Evolutionary conservation across 768 basidiomycete genomes (phyloP).

Genomic region (Termitomyces titanicus): DNA sequence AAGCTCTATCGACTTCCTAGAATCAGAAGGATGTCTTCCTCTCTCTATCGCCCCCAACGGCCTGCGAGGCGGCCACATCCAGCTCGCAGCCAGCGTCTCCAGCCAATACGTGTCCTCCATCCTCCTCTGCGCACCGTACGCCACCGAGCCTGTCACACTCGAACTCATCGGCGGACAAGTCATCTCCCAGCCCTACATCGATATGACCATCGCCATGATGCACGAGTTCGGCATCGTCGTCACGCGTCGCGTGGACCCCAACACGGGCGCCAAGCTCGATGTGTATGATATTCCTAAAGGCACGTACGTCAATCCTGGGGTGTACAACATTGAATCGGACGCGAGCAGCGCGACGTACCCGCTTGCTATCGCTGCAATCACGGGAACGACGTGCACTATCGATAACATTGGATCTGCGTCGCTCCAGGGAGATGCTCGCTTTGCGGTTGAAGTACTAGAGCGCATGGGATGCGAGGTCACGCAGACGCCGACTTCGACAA

Average conservation of each 20-base stretch:
- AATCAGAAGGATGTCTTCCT: conserved; percentile 81
- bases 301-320: conserved; percentile 70
- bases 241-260: conserved; percentile 55
- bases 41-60: conserved; percentile 83
- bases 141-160: conserved; percentile 74
- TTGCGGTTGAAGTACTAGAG: conserved; percentile 89
- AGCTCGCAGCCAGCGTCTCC: conserved; percentile 90
- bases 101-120: conserved; percentile 99
- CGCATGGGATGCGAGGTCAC: conserved; percentile 92
- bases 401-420: conserved; percentile 86
- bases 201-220: conserved; percentile 99
- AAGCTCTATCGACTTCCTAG: conserved; percentile 72
- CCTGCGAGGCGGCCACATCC: conserved; percentile 75
- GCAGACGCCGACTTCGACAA: conserved; percentile 87
- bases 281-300: conserved; percentile 86
- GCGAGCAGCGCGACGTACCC: conserved; percentile 97
- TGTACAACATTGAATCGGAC: conserved; percentile 92
- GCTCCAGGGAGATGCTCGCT: conserved; percentile 95
- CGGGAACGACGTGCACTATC: conserved; percentile 94
- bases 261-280: conserved; percentile 62
- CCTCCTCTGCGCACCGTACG: conserved; percentile 95
- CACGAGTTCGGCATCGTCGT: conserved; percentile 83
- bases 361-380: conserved; percentile 94
- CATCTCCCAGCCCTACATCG: conserved; percentile 98
- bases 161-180: conserved; percentile 93